These are phyloP conservation scores for Mortierella sp. DNA, from an alignment of 371 early-diverging fungal genomes.

Conservation along the genomic window DNA sequence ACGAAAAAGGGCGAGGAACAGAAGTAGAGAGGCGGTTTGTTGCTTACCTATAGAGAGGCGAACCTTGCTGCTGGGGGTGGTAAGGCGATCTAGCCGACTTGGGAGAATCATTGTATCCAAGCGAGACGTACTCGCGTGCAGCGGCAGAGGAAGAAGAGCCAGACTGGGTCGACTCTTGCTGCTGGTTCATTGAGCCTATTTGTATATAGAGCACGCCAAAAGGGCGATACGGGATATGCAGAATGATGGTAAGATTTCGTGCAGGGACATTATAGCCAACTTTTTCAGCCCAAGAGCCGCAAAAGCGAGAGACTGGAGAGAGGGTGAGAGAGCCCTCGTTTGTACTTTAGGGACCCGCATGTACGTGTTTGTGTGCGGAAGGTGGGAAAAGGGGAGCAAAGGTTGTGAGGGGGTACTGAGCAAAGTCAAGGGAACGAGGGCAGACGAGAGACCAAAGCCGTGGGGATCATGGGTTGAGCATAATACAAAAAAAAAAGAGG, in stretches of 20 bases:
- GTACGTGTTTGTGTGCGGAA: neutral
- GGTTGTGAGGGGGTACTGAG: neutral
- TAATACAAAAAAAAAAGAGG: neutral
- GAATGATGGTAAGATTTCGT: neutral
- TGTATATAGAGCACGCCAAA: neutral
- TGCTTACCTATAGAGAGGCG: conserved; percentile 39
- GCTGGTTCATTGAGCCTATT: conserved; percentile 22
- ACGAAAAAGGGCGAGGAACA: neutral
- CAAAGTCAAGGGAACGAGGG: neutral
- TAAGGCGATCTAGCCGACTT: conserved; percentile 33
- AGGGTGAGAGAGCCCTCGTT: conserved; percentile 1
- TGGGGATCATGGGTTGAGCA: neutral
- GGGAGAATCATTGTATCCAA: conserved; percentile 23
- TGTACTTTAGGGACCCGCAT: neutral
- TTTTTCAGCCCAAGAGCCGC: conserved; percentile 3
- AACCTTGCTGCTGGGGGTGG: conserved; percentile 20
- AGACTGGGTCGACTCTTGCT: conserved; percentile 21
- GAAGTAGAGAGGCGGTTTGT: neutral
- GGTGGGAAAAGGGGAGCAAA: neutral
- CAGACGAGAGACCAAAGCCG: neutral
- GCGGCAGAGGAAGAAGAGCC: conserved; percentile 16
- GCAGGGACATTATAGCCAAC: conserved; percentile 5
- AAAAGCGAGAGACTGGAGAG: neutral
- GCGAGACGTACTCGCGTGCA: conserved; percentile 17
- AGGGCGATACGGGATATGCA: conserved; percentile 2